These are phyloP conservation scores for Domatiomyces globalis DNA, from an alignment of 2,329 filamentous ascomycete species.

Conservation along the genomic window DNA sequence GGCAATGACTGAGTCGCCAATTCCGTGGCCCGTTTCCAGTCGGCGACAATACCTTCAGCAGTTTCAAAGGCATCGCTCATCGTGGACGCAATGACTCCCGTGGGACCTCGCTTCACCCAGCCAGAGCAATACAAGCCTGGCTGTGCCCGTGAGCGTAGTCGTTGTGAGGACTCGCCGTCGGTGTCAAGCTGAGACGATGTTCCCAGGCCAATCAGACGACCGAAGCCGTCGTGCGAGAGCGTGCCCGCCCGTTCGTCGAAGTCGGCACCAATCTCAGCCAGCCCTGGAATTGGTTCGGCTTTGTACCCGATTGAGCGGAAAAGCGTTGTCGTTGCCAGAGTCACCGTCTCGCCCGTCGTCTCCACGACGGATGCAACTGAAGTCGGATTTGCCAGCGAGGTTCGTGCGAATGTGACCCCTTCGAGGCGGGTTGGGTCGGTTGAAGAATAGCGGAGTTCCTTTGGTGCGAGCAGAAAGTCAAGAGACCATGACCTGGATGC, in stretches of 20 bases:
- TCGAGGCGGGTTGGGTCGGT: slow-evolving; percentile 39
- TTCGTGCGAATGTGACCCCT: slow-evolving; percentile 52
- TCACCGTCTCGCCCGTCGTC: slow-evolving; percentile 32
- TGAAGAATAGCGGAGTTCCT: slow-evolving; percentile 44
- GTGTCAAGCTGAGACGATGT: slow-evolving; percentile 3
- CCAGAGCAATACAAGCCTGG: slow-evolving; percentile 66
- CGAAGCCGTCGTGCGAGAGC: slow-evolving; percentile 67
- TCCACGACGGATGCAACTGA: slow-evolving; percentile 37
- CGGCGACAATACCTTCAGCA: slow-evolving; percentile 66
- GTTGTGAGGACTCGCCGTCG: no score
- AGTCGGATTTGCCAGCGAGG: slow-evolving; percentile 35
- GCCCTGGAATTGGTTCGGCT: slow-evolving; percentile 60
- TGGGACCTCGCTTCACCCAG: slow-evolving; percentile 91
- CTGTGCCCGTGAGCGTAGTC: slow-evolving; percentile 40
- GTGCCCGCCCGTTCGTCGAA: slow-evolving; percentile 64
- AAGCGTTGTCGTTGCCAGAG: slow-evolving; percentile 54
- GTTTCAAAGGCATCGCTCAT: slow-evolving; percentile 91
- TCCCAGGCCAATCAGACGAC: slow-evolving; percentile 46
- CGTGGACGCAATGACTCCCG: slow-evolving; percentile 87
- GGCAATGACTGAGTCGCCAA: slow-evolving; percentile 13
- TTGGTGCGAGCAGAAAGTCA: slow-evolving; percentile 70
- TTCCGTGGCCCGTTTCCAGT: slow-evolving; percentile 41
- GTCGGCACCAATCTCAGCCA: slow-evolving; percentile 56
- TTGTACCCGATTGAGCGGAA: slow-evolving; percentile 96
- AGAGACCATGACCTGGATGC: slow-evolving; percentile 64